Base-by-base conservation (phyloP, 345 rosid genomes). In the Gossypium mustelinum region DNA sequence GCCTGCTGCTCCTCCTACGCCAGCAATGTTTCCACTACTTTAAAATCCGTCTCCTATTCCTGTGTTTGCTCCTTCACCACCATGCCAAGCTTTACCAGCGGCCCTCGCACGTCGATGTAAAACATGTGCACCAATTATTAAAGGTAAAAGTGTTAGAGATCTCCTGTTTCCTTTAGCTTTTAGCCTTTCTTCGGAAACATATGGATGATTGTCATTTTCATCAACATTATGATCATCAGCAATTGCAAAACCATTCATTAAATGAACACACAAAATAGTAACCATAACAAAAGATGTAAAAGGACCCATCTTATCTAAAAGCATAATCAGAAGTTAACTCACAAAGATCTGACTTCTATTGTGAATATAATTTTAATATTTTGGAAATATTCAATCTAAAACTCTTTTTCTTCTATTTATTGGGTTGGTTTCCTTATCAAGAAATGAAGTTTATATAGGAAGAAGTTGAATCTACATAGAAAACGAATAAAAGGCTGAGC, bases 401-500 rank as follows among this genome's bases (percentile, higher is more conserved):
- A 34, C 41, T 34, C 41, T 5, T 5, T 34, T 57, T 9, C 1
- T 20, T 9, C 2, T 57, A 20, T 57, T 20, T 3, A 20, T 22
- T 58, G 22, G 4, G 62, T 2, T 58, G 7, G 13, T 57, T 24
- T 22, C 39, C 39, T 59, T 59, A 6, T 59, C 2, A 59, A 25
- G n/a, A 59, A 59, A 12, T 25, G 3, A 25, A 25, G n/a, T 22
- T 0, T 57, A 20, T 57, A 24, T 55, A 55, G 24, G 13, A 7
- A 2, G 3, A 14, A 14, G 41, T 58, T 58, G 63, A 12, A 11
- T 58, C 12, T 24, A 24, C 63, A 22, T 22, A 11, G 62, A 22
- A 22, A 24, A 14, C 16, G 0, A 58, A 22, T 22, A 58, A 24
- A 58, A 25, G 64, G 64, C 41, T 0, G 57, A 22, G 81, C 91